Evolutionary conservation across 805 yeast genomes (phyloP).

Genomic region (Candida mattraensis): DNA sequence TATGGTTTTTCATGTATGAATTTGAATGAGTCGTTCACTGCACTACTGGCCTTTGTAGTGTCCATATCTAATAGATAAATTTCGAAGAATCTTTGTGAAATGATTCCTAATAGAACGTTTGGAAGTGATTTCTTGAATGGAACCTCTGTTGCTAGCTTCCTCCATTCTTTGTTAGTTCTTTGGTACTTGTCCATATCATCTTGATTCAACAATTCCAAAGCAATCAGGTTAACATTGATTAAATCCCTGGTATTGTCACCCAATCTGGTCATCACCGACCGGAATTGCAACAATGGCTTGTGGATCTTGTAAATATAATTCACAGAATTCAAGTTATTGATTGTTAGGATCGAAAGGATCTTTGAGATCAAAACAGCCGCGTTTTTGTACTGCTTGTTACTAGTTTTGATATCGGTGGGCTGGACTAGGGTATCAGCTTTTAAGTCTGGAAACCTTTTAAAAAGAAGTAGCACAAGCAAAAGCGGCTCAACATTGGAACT

Average conservation of each 20-base stretch:
- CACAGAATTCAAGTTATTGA: constrained; percentile 48
- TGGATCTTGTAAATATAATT: constrained; percentile 72
- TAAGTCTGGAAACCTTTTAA: constrained; percentile 36
- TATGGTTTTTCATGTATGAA: constrained; percentile 21
- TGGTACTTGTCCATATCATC: constrained; percentile 53
- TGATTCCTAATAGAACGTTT: constrained; percentile 62
- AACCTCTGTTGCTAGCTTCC: constrained; percentile 47
- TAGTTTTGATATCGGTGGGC: constrained; percentile 33
- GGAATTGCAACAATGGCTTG: constrained; percentile 60
- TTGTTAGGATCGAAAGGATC: constrained; percentile 45
- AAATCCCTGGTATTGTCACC: constrained; percentile 51
- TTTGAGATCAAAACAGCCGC: constrained; percentile 47
- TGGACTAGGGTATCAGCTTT: constrained; percentile 42
- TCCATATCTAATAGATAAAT: constrained; percentile 18
- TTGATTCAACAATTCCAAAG: constrained; percentile 48
- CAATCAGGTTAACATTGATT: constrained; percentile 51
- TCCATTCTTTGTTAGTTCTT: constrained; percentile 55
- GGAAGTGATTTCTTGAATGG: constrained; percentile 63
- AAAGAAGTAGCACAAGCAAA: constrained; percentile 47
- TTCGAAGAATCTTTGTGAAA: constrained; percentile 54
- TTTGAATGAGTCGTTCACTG: constrained; percentile 20
- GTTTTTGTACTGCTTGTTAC: constrained; percentile 38
- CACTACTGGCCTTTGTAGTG: constrained; percentile 13
- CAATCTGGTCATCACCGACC: constrained; percentile 60
- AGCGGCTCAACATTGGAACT: constrained; percentile 38